A percentile compares a stretch with the other conserved stretches of the same genome.
Evolutionary conservation across 2,329 filamentous ascomycete genomes (phyloP).

Genomic region (Metarhizium rileyi): DNA sequence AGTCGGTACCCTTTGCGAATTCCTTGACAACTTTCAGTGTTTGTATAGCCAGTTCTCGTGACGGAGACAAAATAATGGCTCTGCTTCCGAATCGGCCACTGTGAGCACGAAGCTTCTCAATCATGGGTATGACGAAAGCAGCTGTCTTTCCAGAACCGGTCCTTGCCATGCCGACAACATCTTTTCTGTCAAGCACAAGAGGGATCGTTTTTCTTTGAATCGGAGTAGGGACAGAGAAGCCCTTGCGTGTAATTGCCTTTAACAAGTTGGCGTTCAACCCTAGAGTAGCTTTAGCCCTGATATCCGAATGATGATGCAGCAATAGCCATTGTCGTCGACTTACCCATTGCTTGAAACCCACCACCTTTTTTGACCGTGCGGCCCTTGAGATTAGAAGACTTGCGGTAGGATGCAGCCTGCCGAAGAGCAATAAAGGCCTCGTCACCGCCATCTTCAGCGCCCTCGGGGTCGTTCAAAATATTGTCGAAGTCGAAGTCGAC

Average conservation of each 20-base stretch:
- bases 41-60: conserved; percentile 87
- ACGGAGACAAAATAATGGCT: conserved; percentile 82
- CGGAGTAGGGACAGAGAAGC: conserved; percentile 90
- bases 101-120: conserved; percentile 83
- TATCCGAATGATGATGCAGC: no score
- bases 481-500: conserved; percentile 50
- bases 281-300: conserved; percentile 17
- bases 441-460: conserved; percentile 55
- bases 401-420: conserved; percentile 81
- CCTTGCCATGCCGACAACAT: conserved; percentile 97
- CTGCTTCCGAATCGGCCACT: conserved; percentile 78
- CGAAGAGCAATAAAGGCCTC: conserved; percentile 84
- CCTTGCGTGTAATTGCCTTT: conserved; percentile 86
- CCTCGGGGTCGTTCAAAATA: conserved; percentile 43
- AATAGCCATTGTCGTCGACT: conserved; percentile 9
- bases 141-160: conserved; percentile 99
- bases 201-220: conserved; percentile 97
- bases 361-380: conserved; percentile 88
- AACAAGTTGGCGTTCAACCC: conserved; percentile 72
- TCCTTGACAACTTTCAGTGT: conserved; percentile 96
- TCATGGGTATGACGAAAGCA: conserved; percentile 97
- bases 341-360: conserved; percentile 91
- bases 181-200: conserved; percentile 76
- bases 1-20: conserved; percentile 77
- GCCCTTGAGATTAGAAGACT: conserved; percentile 71